Evolutionary conservation across 1,284 basidiomycete species (phyloP), one percentile per base, ranked within the genome.

Genomic region (Entoloma clypeatum): DNA sequence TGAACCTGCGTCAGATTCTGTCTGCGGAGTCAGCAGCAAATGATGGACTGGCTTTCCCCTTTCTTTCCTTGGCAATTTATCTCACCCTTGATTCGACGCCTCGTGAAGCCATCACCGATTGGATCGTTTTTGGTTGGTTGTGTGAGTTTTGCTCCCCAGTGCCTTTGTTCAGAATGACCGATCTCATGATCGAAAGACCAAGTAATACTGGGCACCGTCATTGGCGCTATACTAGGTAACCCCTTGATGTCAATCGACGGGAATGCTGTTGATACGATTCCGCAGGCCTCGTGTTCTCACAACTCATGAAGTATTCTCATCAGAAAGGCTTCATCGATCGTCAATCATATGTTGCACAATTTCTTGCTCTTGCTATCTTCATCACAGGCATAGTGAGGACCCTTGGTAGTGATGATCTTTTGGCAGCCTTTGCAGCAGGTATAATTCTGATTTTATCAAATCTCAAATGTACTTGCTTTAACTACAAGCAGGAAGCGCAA

Each of bases 381-480:
- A 86, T 82, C 2, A 82, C 86, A 31, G 92, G 92, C 4, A 63
- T 89, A 21, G 80, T 86, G 10, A 85, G 79, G 23, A 74, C 88
- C 1, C 65, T 93, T 13, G 92, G 90, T 1, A 84, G 75, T 44
- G 92, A 95, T 56, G 92, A 95, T 58, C 72, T 96, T 6, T 67
- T 96, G 11, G 91, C 92, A 8, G 84, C 92, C 0, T 98, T 97
- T 59, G 92, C 92, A 19, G 93, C 92, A 56, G 94, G 93, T 69
- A n/a, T n/a, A 37, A 30, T 64, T 47, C 7, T 2, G 16, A 3
- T 34, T 7, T 33, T 5, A 13, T 10, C 22, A 19, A 18, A 10
- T 17, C 5, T 14, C 36, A 31, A 9, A 16, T 29, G 43, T 26
- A 46, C n/a, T 23, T 21, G 35, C 30, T 29, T 3, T 36, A 1